Evolutionary conservation across 805 yeast species (phyloP).

Genomic region (Metschnikowia hibisci): DNA sequence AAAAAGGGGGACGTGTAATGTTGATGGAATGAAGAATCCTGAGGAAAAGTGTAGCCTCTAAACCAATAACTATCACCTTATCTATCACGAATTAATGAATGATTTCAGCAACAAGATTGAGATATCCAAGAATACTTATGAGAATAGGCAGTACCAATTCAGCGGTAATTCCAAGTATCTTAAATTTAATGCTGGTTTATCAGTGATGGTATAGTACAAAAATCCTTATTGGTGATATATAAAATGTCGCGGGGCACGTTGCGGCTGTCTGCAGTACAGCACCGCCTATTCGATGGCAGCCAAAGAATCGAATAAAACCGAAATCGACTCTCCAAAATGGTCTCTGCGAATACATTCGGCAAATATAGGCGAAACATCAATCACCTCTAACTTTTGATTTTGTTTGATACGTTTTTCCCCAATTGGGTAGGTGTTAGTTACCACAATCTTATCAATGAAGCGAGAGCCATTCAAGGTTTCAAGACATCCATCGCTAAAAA

Average conservation of each 20-base stretch:
- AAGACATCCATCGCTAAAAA: conserved; percentile 82
- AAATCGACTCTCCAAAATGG: conserved; percentile 95
- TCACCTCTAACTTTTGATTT: conserved; percentile 67
- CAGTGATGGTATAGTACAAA: too few relatives aligned
- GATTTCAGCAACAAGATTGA: too few relatives aligned
- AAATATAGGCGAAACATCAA: conserved; percentile 91
- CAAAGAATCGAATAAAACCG: conserved; percentile 86
- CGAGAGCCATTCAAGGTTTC: conserved; percentile 73
- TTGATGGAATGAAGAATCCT: too few relatives aligned
- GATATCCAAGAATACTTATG: too few relatives aligned
- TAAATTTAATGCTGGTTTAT: too few relatives aligned
- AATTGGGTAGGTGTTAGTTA: conserved; percentile 94
- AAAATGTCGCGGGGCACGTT: neutral
- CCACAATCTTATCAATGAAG: conserved; percentile 87
- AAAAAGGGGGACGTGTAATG: too few relatives aligned
- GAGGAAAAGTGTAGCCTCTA: too few relatives aligned
- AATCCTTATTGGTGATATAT: too few relatives aligned
- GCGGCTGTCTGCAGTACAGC: neutral
- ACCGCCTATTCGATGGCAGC: conserved; percentile 45
- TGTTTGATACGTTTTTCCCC: conserved; percentile 53
- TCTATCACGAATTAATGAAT: too few relatives aligned
- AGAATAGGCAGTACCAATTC: too few relatives aligned
- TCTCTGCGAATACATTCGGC: conserved; percentile 99
- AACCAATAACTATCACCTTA: too few relatives aligned
- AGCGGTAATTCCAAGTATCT: too few relatives aligned